Evolutionary conservation across 768 basidiomycete species (phyloP).

Genomic region (Leccinellum rugosiceps): DNA sequence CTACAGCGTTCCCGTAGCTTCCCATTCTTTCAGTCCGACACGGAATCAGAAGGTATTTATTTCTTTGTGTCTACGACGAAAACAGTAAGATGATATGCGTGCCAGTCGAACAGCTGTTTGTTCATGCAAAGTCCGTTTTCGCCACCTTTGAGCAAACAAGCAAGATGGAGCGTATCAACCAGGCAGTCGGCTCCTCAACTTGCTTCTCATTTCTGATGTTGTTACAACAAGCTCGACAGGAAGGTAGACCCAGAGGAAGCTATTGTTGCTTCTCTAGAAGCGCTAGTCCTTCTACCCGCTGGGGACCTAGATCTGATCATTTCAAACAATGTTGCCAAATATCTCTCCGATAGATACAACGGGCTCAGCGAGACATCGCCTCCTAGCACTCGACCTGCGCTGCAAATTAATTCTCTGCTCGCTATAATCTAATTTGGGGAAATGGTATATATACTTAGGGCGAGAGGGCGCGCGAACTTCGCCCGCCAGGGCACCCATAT

Average conservation of each 20-base stretch:
- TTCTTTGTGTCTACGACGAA: background rate
- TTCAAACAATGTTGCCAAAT: background rate
- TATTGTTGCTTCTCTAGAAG: background rate
- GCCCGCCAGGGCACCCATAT: too few relatives aligned
- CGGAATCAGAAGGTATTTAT: background rate
- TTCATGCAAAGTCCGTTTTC: background rate
- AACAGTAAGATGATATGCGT: background rate
- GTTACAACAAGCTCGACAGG: background rate
- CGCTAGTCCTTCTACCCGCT: too few relatives aligned
- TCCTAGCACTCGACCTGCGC: too few relatives aligned
- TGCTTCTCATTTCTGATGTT: background rate
- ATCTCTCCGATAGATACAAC: background rate
- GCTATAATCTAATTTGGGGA: too few relatives aligned
- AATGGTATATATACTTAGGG: too few relatives aligned
- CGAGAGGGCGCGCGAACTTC: too few relatives aligned
- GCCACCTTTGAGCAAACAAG: background rate
- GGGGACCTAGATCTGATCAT: too few relatives aligned
- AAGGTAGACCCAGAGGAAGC: too few relatives aligned
- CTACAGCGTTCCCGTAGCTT: too few relatives aligned
- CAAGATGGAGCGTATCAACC: background rate
- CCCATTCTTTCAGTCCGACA: too few relatives aligned
- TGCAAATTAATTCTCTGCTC: too few relatives aligned
- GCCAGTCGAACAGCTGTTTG: background rate
- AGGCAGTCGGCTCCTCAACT: background rate
- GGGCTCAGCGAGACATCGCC: background rate